Evolutionary conservation across 495 filamentous ascomycete genomes (phyloP).

Genomic region (Saxispiralis lemnorum): DNA sequence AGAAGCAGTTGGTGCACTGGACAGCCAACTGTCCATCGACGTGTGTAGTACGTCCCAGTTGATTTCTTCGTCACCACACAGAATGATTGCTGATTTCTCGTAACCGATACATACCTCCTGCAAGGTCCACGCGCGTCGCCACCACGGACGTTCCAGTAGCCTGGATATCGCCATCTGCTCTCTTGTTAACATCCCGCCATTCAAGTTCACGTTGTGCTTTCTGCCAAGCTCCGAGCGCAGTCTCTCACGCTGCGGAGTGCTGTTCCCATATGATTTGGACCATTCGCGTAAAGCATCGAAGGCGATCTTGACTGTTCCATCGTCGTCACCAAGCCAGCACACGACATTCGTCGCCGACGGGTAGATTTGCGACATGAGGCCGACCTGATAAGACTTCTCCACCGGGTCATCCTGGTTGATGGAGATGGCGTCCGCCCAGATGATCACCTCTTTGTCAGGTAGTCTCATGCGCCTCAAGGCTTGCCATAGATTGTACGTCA

Average conservation of each 20-base stretch:
- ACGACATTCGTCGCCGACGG: slow-evolving; percentile 3
- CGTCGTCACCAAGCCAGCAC: slow-evolving; percentile 10
- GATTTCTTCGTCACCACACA: slow-evolving; percentile 1
- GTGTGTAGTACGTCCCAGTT: not conserved
- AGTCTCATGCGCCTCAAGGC: not conserved
- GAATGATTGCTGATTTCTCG: not conserved
- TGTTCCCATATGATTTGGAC: no score
- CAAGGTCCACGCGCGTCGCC: slow-evolving; percentile 3
- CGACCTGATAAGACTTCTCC: slow-evolving; percentile 20
- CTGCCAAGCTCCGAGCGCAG: no score
- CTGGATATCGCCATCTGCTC: not conserved
- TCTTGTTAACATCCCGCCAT: no score
- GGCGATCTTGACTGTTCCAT: not conserved
- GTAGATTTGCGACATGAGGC: slow-evolving; percentile 20
- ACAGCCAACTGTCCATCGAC: no score
- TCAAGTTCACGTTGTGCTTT: no score
- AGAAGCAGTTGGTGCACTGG: no score
- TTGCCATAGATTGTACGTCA: not conserved
- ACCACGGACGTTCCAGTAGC: not conserved
- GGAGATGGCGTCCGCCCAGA: slow-evolving; percentile 26
- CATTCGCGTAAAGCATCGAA: no score
- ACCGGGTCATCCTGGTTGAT: slow-evolving; percentile 23
- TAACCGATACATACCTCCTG: slow-evolving; percentile 3
- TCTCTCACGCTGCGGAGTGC: no score
- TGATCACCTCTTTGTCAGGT: not conserved